Conservation (phyloP, 805 yeast genomes). For the Candida vartiovaarae region DNA sequence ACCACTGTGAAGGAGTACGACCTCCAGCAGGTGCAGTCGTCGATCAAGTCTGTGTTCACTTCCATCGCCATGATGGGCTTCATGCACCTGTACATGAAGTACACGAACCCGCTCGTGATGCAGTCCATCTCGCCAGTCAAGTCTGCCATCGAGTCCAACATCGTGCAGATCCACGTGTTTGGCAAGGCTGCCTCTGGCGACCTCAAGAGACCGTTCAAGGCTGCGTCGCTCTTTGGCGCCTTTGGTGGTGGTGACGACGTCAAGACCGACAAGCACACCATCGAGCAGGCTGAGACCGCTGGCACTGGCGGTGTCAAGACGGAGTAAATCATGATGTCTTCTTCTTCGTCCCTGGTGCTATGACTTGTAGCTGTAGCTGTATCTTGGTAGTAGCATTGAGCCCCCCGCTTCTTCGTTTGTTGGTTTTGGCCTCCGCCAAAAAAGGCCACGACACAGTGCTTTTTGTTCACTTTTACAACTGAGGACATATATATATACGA, state of each 20-base stretch:
- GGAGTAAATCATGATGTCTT: conserved; percentile 9
- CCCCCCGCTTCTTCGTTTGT: no score
- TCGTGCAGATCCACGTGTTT: conserved; percentile 85
- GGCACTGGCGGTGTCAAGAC: conserved; percentile 80
- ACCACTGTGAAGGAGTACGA: conserved; percentile 96
- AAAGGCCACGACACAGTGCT: no score
- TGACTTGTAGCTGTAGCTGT: no score
- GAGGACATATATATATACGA: neutral
- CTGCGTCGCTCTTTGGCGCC: conserved; percentile 70
- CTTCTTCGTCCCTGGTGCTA: no score
- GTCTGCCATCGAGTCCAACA: conserved; percentile 81
- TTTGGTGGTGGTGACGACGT: conserved; percentile 37
- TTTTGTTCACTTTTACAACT: neutral
- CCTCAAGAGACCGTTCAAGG: conserved; percentile 94
- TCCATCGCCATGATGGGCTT: conserved; percentile 95
- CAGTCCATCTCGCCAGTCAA: conserved; percentile 89
- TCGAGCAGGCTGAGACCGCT: conserved; percentile 75
- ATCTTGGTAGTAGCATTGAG: no score
- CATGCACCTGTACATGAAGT: conserved; percentile 97
- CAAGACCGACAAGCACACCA: conserved; percentile 82
- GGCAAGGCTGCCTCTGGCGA: conserved; percentile 81
- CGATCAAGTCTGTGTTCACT: conserved; percentile 78
- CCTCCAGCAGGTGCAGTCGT: conserved; percentile 71
- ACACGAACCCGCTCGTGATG: conserved; percentile 94
- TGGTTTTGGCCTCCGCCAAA: no score